Evolutionary conservation across 257 asterid species (phyloP).

Genomic region (Nicotiana obtusifolia): DNA sequence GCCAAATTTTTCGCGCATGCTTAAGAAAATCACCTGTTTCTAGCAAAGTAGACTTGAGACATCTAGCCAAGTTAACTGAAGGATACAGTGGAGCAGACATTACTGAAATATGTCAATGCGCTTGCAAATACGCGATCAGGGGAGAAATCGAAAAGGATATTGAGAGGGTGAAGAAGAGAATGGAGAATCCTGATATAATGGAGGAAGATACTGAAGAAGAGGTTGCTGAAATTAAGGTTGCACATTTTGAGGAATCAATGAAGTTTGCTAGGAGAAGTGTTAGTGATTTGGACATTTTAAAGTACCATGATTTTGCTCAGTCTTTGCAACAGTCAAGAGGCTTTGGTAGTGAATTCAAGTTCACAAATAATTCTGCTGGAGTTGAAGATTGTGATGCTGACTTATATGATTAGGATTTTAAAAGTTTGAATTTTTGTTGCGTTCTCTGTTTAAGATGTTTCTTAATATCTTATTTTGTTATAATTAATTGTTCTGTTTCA

Average conservation of each 20-base stretch:
- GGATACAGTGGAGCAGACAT: conserved; percentile 67
- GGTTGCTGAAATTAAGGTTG: conserved; percentile 46
- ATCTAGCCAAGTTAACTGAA: conserved; percentile 54
- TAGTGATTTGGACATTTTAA: conserved; percentile 54
- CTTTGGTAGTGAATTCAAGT: conserved; percentile 45
- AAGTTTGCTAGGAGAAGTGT: conserved; percentile 61
- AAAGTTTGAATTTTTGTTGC: neutral
- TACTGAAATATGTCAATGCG: conserved; percentile 57
- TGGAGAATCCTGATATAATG: conserved; percentile 50
- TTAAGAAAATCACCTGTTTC: conserved; percentile 59
- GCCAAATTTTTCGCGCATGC: conserved; percentile 53
- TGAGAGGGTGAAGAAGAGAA: conserved; percentile 43
- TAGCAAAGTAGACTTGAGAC: conserved; percentile 44
- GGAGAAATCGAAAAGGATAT: conserved; percentile 57
- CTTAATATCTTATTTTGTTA: neutral
- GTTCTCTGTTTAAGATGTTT: neutral
- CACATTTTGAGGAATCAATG: conserved; percentile 70
- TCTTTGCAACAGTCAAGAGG: conserved; percentile 66
- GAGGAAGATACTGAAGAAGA: conserved; percentile 53
- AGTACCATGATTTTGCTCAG: conserved; percentile 62
- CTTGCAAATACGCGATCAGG: conserved; percentile 57
- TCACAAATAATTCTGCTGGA: conserved; percentile 41
- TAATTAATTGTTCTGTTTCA: neutral
- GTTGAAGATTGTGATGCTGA: conserved; percentile 46
- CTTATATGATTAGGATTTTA: conserved; percentile 30